Percentiles rank a stretch among this genome's conserved stretches.
These are phyloP conservation scores for Ambrosia artemisiifolia DNA, from an alignment of 129 eudicot species.

Conservation along the genomic window DNA sequence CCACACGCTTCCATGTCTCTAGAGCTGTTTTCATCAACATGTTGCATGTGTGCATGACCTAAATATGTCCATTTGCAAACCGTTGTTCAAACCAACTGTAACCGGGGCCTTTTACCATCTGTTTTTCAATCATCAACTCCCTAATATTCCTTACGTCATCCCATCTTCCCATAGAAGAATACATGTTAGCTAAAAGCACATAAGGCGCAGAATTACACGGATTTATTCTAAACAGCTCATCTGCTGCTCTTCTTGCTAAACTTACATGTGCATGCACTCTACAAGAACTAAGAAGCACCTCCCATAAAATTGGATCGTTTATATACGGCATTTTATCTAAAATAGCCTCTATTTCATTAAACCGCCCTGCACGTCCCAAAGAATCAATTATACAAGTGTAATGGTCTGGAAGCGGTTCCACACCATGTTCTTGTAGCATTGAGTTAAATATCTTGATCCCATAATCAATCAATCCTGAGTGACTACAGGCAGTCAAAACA, in stretches of 20 bases:
- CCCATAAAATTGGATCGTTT: slow-evolving; percentile 73
- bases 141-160: slow-evolving; percentile 62
- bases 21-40: slow-evolving; percentile 53
- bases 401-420: slow-evolving; percentile 60
- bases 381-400: slow-evolving; percentile 78
- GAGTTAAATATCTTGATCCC: slow-evolving; percentile 67
- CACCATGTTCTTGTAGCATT: slow-evolving; percentile 50
- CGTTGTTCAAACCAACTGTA: slow-evolving; percentile 84
- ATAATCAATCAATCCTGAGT: slow-evolving; percentile 68
- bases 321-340: slow-evolving; percentile 45
- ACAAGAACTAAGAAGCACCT: slow-evolving; percentile 82
- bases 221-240: slow-evolving; percentile 57
- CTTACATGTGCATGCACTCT: slow-evolving; percentile 58
- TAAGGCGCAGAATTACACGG: slow-evolving; percentile 67
- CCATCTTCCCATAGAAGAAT: slow-evolving; percentile 78
- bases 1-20: slow-evolving; percentile 94
- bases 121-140: slow-evolving; percentile 43
- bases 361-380: slow-evolving; percentile 85
- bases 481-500: slow-evolving; percentile 82
- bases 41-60: slow-evolving; percentile 97
- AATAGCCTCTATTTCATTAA: slow-evolving; percentile 59
- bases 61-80: slow-evolving; percentile 99
- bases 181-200: slow-evolving; percentile 85
- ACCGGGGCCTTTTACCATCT: slow-evolving; percentile 67
- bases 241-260: slow-evolving; percentile 65